These are phyloP conservation scores for Cantharellus anzutake DNA, from an alignment of 768 basidiomycete genomes.

Conservation along the genomic window DNA sequence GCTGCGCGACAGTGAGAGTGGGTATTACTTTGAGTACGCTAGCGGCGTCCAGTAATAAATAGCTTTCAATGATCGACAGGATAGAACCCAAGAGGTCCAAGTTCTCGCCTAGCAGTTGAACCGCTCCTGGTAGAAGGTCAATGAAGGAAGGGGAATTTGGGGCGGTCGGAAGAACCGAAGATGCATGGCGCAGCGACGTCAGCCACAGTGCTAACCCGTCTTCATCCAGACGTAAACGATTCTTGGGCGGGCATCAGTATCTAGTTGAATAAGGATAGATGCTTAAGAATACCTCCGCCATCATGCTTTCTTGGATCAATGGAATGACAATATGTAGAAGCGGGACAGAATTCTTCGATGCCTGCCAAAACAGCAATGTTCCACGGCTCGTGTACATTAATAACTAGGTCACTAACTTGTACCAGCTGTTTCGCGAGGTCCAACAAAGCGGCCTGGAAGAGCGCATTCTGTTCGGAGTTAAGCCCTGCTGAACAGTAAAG, in stretches of 20 bases:
- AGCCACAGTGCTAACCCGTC: constrained; percentile 66
- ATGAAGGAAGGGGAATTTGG: constrained; percentile 32
- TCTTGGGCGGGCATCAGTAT: constrained; percentile 17
- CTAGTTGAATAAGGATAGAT: neutral
- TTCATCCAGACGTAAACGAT: constrained; percentile 49
- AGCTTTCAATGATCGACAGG: constrained; percentile 52
- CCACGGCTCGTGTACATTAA: neutral
- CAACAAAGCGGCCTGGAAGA: constrained; percentile 54
- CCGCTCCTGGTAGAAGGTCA: constrained; percentile 27
- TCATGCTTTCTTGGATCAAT: constrained; percentile 44
- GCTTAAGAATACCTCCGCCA: constrained; percentile 27
- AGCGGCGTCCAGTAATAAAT: constrained; percentile 50
- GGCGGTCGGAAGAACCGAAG: constrained; percentile 26
- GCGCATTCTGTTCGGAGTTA: constrained; percentile 42
- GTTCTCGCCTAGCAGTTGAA: constrained; percentile 43
- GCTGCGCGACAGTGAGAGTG: too few relatives aligned
- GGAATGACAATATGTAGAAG: constrained; percentile 40
- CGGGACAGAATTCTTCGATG: constrained; percentile 43
- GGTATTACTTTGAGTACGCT: constrained; percentile 38
- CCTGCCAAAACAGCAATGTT: constrained; percentile 23
- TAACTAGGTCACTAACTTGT: constrained; percentile 25
- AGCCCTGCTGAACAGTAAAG: constrained; percentile 30
- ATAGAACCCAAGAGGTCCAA: constrained; percentile 56
- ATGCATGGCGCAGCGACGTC: constrained; percentile 44
- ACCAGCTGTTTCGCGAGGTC: constrained; percentile 51